Evolutionary conservation across 345 rosid species (phyloP), one percentile per base, ranked within the genome.

Genomic region (Diplotaxis tenuifolia): DNA sequence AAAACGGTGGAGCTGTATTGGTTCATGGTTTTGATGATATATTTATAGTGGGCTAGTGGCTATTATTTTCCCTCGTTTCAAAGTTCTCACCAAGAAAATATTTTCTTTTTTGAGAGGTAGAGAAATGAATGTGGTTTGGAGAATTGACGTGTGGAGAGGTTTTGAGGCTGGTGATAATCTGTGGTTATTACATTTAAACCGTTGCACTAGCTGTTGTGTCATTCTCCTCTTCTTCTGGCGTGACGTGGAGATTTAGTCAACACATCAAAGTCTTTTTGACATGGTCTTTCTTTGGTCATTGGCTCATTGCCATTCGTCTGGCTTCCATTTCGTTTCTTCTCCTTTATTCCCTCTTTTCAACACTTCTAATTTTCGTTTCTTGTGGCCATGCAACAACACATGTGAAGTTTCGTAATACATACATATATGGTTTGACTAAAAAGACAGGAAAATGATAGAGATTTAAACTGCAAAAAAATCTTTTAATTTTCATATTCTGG

Each of bases 211-310:
- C 55, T 14, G 55, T 45, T 45, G 61, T 23, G 23, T 49, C 72
- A 34, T 7, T 50, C 40, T 25, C 61, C 50, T 42, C 50, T 34
- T 50, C 18, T 20, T 36, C 34, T 50, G 7, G 19, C 62, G 71
- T 76, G 21, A 76, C 79, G 79, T 76, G 75, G 79, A 42, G 53
- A 29, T 57, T 64, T 55, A 47, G 79, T 76, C 79, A 70, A 76
- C 79, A 69, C 74, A 69, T 2, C 70, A 1, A 16, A 28, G 31
- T 64, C 62, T 70, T 75, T 52, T 67, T 42, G 8, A 21, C 4
- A 14, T 27, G 69, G 34, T 64, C 76, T 4, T 20, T 55, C n/a
- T n/a, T n/a, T n/a, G n/a, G n/a, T n/a, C n/a, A n/a, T n/a, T n/a
- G n/a, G n/a, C n/a, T n/a, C n/a, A n/a, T n/a, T n/a, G n/a, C n/a